Evolutionary conservation across 164 flowering plant genomes (phyloP), one percentile per base, ranked within the genome.

Genomic region (Echeveria elegans): DNA sequence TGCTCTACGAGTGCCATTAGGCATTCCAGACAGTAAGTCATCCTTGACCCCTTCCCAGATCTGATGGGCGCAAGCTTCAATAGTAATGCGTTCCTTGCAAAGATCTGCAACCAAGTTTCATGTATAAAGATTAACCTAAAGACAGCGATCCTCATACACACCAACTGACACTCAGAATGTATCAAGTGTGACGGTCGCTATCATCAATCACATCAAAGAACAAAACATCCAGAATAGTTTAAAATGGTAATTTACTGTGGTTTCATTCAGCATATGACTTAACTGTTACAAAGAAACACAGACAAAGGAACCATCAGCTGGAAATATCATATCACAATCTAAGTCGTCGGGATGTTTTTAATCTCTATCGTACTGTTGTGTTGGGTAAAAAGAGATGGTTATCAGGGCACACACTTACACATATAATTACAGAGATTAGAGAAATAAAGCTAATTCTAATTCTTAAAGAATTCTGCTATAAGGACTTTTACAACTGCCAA

Each of bases 1-100:
- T 93, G 98, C 78, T 93, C 97, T 58, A 90, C 82, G 29, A 89
- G 89, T 38, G 97, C 85, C 67, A 93, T 69, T 50, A 93, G 76
- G 72, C 97, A 90, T 66, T 84, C 83, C 77, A 93, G 73, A 77
- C 97, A 93, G 73, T 93, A 93, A 70, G 77, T 86, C 60, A 71
- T 71, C 77, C 77, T 89, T 71, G 83, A 74, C 58, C 69, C 84
- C 76, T 83, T 90, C 31, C 72, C 16, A 61, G 73, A 70, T 11
- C 84, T 73, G 63, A 78, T 1, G 6, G 79, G 76, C 72, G 87
- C 73, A 56, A 86, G 71, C 74, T 88, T 90, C 23, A 85, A 28
- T 4, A 85, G 58, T n/a, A 88, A 71, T 18, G 74, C 69, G 11
- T 11, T 82, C 58, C 74, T 78, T 38, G 81, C 72, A 78, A 88